A percentile compares a stretch with the other conserved stretches of the same genome.
These are phyloP conservation scores for Lactarius psammicola DNA, from an alignment of 768 basidiomycete species.

Conservation along the genomic window DNA sequence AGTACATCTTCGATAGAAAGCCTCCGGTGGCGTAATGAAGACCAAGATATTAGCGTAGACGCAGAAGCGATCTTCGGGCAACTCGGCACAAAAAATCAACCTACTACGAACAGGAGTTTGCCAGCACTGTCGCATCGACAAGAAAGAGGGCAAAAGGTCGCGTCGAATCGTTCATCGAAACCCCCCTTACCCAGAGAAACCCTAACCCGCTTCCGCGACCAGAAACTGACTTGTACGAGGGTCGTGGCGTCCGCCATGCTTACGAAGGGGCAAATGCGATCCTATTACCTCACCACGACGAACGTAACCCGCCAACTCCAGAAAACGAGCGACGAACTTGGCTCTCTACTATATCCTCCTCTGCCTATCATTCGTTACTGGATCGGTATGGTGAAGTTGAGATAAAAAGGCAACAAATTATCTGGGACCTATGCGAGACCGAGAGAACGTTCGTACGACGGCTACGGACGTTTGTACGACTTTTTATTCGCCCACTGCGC, in stretches of 20 bases:
- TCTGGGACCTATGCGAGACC: constrained; percentile 64
- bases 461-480: constrained; percentile 60
- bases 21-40: constrained; percentile 25
- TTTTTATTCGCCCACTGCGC: constrained; percentile 78
- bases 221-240: not conserved
- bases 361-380: constrained; percentile 39
- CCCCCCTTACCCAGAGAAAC: not conserved
- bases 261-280: constrained; percentile 8
- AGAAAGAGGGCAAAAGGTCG: not conserved
- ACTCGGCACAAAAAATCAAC: constrained; percentile 8
- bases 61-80: constrained; percentile 27
- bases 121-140: constrained; percentile 4
- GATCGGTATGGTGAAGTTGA: constrained; percentile 49
- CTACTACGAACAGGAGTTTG: not conserved
- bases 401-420: constrained; percentile 60
- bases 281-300: constrained; percentile 6
- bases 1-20: constrained; percentile 22
- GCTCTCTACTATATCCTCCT: constrained; percentile 27
- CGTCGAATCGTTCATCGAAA: constrained; percentile 2
- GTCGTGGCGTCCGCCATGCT: not conserved
- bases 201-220: not conserved
- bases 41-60: constrained; percentile 15
- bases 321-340: constrained; percentile 26
- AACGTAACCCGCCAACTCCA: constrained; percentile 9
- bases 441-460: constrained; percentile 69